Evolutionary conservation across 2,329 filamentous ascomycete genomes (phyloP).

Genomic region (Sclerotinia sclerotiorum): DNA sequence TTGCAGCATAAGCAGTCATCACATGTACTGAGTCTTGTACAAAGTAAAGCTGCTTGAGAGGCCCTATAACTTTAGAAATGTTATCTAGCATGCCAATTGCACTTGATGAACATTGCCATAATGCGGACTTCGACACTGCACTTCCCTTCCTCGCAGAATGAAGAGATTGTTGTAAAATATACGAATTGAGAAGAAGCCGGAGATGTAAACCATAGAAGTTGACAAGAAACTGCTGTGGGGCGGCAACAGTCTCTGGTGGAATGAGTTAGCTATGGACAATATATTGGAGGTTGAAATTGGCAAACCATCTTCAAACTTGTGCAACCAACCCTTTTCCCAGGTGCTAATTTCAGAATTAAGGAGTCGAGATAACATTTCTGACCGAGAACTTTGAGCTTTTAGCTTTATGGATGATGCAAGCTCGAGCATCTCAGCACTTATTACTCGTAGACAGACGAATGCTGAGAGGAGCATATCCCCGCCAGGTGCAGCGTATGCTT

Average conservation of each 20-base stretch:
- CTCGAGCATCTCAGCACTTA: constrained; percentile 42
- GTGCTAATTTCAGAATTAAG: constrained; percentile 28
- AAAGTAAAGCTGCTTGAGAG: constrained; percentile 42
- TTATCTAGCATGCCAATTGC: constrained; percentile 67
- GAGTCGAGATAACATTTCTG: constrained; percentile 26
- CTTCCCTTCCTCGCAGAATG: constrained; percentile 30
- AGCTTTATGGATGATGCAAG: constrained; percentile 21
- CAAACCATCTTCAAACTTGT: constrained; percentile 28
- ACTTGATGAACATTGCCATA: constrained; percentile 41
- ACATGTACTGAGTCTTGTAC: constrained; percentile 46
- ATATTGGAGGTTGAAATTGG: background rate
- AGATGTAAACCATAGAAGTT: constrained; percentile 45
- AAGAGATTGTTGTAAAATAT: constrained; percentile 42
- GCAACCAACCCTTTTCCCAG: constrained; percentile 31
- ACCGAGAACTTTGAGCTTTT: background rate
- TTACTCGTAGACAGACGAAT: constrained; percentile 42
- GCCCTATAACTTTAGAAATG: constrained; percentile 35
- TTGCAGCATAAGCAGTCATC: constrained; percentile 46
- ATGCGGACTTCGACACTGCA: constrained; percentile 38
- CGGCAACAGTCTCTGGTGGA: constrained; percentile 21
- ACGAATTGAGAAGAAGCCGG: constrained; percentile 43
- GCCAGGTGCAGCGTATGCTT: constrained; percentile 37
- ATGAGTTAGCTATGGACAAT: background rate
- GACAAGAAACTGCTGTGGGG: constrained; percentile 43
- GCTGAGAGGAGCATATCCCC: constrained; percentile 43